Conservation (phyloP, 257 asterid genomes). For the Primulina huaijiensis region DNA sequence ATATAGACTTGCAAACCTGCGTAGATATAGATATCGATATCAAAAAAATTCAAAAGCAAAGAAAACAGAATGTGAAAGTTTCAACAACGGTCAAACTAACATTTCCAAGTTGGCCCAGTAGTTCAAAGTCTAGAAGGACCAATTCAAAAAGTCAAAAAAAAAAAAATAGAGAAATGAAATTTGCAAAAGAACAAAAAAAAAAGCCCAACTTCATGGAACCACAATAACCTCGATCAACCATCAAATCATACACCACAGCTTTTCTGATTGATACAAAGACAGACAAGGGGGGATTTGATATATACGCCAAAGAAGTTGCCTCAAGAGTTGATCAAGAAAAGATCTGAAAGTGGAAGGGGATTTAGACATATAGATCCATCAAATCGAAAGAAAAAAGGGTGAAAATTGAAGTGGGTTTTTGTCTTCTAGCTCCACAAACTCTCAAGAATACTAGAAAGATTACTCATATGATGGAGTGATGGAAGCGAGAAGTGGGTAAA, state of each 20-base stretch:
- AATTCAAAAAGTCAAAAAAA: neutral
- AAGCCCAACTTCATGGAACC: constrained; percentile 3
- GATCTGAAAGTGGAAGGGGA: constrained; percentile 36
- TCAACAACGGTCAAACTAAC: constrained; percentile 25
- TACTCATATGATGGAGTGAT: constrained; percentile 21
- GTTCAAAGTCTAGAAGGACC: constrained; percentile 35
- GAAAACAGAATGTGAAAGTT: constrained; percentile 18
- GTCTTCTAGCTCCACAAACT: neutral
- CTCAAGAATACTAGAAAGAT: constrained; percentile 5
- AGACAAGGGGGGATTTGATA: neutral
- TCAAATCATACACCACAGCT: neutral
- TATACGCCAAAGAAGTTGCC: constrained; percentile 29
- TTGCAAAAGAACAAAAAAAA: neutral
- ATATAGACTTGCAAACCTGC: too few species aligned
- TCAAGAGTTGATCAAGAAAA: constrained; percentile 22
- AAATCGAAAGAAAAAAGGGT: constrained; percentile 27
- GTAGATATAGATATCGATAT: neutral
- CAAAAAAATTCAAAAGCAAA: constrained; percentile 22
- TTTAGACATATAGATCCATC: constrained; percentile 41
- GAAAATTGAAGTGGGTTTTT: constrained; percentile 22
- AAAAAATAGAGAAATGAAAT: neutral
- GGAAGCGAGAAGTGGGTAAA: constrained; percentile 15
- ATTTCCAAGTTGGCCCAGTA: constrained; percentile 23
- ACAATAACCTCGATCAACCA: neutral
- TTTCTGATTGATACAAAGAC: neutral